Evolutionary conservation across 495 filamentous ascomycete species (phyloP).

Genomic region (Penicillium canescens): DNA sequence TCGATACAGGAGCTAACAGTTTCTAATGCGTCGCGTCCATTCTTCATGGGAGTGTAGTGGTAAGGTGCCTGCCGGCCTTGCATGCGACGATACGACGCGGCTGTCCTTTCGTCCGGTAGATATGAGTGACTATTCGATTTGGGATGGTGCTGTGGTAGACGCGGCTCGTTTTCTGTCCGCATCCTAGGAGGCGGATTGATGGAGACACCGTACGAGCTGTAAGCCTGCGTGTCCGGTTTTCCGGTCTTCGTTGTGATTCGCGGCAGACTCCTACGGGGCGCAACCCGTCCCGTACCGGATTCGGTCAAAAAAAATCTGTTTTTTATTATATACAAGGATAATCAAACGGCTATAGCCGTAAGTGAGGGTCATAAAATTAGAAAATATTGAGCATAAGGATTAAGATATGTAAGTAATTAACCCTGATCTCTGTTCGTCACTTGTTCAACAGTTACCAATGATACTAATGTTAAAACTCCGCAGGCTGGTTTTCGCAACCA

Average conservation of each 20-base stretch:
- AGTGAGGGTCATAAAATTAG: no score
- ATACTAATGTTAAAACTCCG: no score
- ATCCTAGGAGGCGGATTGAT: background rate
- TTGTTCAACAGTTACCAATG: no score
- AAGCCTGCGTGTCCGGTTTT: background rate
- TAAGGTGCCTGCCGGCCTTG: background rate
- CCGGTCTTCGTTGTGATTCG: background rate
- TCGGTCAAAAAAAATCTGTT: no score
- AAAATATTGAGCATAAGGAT: no score
- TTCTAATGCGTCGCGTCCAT: background rate
- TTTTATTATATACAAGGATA: no score
- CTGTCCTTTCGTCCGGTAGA: background rate
- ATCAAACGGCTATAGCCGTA: no score
- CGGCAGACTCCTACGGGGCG: background rate
- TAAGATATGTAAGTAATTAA: no score
- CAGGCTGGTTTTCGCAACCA: no score
- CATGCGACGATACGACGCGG: background rate
- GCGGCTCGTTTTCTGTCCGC: background rate
- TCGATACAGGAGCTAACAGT: slow-evolving; percentile 8
- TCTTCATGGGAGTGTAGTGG: background rate
- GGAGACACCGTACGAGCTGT: background rate
- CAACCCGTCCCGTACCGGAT: no score
- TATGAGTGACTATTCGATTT: background rate
- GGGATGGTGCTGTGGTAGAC: background rate
- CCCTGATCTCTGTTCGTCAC: no score